Evolutionary conservation across 169 alveolate genomes (phyloP).

Genomic region (Miamiensis avidus): DNA sequence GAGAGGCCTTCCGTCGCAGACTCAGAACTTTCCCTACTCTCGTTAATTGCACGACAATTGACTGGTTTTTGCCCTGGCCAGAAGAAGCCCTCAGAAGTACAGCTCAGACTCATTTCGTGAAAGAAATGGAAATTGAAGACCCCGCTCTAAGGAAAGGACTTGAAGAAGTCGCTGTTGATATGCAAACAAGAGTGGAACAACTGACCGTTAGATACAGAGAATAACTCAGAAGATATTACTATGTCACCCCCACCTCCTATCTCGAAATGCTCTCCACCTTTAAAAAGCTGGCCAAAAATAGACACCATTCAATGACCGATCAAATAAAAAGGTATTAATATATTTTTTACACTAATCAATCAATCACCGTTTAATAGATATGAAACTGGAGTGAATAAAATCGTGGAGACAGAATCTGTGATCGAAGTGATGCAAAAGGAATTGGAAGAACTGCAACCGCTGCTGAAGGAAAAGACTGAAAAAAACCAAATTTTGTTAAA

Average conservation of each 20-base stretch:
- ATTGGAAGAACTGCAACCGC: conserved; percentile 69
- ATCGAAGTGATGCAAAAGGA: conserved; percentile 59
- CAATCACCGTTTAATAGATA: not conserved
- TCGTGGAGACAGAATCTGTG: conserved; percentile 58
- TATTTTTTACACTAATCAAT: not conserved
- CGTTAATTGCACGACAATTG: conserved; percentile 85
- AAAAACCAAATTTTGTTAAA: conserved; percentile 70
- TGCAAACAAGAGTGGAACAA: conserved; percentile 87
- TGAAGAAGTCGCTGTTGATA: conserved; percentile 86
- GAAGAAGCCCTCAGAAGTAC: conserved; percentile 84
- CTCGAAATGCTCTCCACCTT: conserved; percentile 81
- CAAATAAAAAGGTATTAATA: not conserved
- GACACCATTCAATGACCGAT: not conserved
- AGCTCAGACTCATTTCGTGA: conserved; percentile 64
- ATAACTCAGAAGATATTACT: conserved; percentile 88
- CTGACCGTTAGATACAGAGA: conserved; percentile 77
- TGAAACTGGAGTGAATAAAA: conserved; percentile 48
- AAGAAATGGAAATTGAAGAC: conserved; percentile 49
- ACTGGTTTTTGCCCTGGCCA: conserved; percentile 90
- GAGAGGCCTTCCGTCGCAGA: conserved; percentile 84
- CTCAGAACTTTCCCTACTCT: conserved; percentile 86
- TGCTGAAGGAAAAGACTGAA: conserved; percentile 61
- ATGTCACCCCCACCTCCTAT: conserved; percentile 89
- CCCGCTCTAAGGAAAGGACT: conserved; percentile 67
- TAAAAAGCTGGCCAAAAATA: conserved; percentile 68